Evolutionary conservation across 2,329 filamentous ascomycete genomes (phyloP), one percentile per base, ranked within the genome.

Genomic region (Phyllosticta citribraziliensis): DNA sequence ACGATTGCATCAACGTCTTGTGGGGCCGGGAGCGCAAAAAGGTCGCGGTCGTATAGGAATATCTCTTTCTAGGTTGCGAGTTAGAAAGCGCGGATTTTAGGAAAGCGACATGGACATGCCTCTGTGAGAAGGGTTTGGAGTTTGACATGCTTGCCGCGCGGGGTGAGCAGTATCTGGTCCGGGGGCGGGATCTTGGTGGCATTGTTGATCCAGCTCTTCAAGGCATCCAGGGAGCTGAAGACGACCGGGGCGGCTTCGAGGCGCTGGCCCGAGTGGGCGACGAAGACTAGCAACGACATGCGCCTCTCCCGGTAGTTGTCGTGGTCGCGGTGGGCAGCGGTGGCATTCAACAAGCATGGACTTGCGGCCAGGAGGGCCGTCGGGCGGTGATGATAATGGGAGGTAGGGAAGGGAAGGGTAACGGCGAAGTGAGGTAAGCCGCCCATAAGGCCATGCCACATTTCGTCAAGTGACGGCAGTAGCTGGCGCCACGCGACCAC

Each of bases 251-350:
- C 89, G 74, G 89, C 83, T 74, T 86, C 82, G 72, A 96, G 82
- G 77, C 88, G 87, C 81, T 91, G 87, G 80, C 93, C 93, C 76
- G 89, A 91, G 79, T 96, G 92, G 82, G 91, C 91, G 73, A 96
- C 87, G 80, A 91, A 89, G 76, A 96, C 87, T 79, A 90, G 86
- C 74, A 93, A 84, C 79, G 89, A 88, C 91, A 96, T 96, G 77
- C 80, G 83, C 77, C 69, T 57, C n/a, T n/a, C 27, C 30, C 60
- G 51, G 33, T 27, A 53, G 53, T 25, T 30, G 53, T 55, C 58
- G 55, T 53, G 52, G 53, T 56, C 25, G 58, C 55, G 40, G 24
- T 24, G 24, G 40, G 24, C 25, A 56, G 35, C 22, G 19, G 58
- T 35, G 58, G n/a, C 19, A 54, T 56, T 22, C 35, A 25, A 40